Conservation (phyloP, 2,329 filamentous ascomycete species). For the Corynespora cassiicola region DNA sequence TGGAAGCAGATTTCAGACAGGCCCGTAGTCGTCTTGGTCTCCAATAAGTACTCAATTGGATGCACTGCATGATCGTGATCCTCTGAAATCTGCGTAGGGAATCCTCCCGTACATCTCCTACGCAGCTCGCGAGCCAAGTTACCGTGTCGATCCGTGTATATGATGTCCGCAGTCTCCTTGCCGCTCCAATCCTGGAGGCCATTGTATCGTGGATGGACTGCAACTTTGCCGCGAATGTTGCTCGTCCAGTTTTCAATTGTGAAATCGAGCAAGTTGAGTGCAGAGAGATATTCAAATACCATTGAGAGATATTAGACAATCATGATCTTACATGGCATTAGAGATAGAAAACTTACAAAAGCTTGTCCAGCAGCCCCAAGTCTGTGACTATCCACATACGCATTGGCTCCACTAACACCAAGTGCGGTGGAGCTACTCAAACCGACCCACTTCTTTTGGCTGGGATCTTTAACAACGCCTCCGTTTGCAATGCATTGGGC, state of each 20-base stretch:
- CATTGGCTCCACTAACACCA: too few relatives aligned
- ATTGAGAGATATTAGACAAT: slow-evolving; percentile 26
- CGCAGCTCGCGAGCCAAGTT: slow-evolving; percentile 43
- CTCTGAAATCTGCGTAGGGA: slow-evolving; percentile 39
- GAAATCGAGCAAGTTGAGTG: slow-evolving; percentile 46
- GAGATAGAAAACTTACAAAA: slow-evolving; percentile 3
- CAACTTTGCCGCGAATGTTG: slow-evolving; percentile 53
- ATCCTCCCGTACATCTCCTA: slow-evolving; percentile 14
- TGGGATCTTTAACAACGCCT: too few relatives aligned
- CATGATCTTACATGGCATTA: not conserved
- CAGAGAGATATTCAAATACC: slow-evolving; percentile 52
- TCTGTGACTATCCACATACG: not conserved
- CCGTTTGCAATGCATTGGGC: too few relatives aligned
- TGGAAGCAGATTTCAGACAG: slow-evolving; percentile 51
- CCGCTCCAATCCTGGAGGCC: slow-evolving; percentile 50
- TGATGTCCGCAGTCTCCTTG: slow-evolving; percentile 56
- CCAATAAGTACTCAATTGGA: slow-evolving; percentile 53
- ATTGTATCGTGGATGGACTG: slow-evolving; percentile 48
- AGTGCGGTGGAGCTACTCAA: too few relatives aligned
- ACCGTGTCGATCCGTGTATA: slow-evolving; percentile 49
- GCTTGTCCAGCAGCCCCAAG: slow-evolving; percentile 7
- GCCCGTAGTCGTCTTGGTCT: slow-evolving; percentile 58
- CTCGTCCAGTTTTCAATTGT: slow-evolving; percentile 55
- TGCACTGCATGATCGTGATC: slow-evolving; percentile 27
- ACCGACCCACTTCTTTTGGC: too few relatives aligned